Evolutionary conservation across 768 basidiomycete genomes (phyloP).

Genomic region (Vararia minispora): DNA sequence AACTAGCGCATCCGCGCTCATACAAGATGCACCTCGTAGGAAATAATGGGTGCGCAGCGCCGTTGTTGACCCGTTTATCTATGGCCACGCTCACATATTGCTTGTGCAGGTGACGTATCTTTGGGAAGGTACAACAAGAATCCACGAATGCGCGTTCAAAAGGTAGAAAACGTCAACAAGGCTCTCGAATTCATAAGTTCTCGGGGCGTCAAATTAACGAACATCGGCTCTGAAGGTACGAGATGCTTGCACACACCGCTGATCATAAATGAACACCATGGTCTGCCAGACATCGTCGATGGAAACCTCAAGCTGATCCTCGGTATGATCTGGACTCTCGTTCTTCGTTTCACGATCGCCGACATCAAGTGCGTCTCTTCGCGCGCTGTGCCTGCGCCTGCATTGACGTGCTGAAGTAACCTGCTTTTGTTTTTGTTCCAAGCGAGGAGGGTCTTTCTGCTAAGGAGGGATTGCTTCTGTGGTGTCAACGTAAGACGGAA

Average conservation of each 20-base stretch:
- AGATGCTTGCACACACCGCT: not conserved
- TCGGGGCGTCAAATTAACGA: constrained; percentile 89
- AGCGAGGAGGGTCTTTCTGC: constrained; percentile 99
- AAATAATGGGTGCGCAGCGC: constrained; percentile 77
- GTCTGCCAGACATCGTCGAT: constrained; percentile 83
- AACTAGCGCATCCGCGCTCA: too few relatives aligned
- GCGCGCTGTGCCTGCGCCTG: not conserved
- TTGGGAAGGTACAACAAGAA: constrained; percentile 89
- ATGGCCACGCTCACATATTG: constrained; percentile 6
- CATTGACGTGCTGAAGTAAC: not conserved
- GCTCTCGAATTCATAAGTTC: constrained; percentile 93
- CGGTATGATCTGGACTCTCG: constrained; percentile 99
- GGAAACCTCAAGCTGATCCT: constrained; percentile 97
- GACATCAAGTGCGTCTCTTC: constrained; percentile 73
- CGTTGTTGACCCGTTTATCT: too few relatives aligned
- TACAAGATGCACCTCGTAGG: constrained; percentile 34
- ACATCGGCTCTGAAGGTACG: constrained; percentile 92
- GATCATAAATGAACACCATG: constrained; percentile 4
- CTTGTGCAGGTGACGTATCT: constrained; percentile 62
- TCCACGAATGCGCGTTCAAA: constrained; percentile 89
- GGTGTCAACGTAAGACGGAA: constrained; percentile 96
- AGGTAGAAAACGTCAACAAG: constrained; percentile 96
- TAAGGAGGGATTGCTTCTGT: constrained; percentile 91
- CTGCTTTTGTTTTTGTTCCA: constrained; percentile 1
- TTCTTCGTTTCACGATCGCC: constrained; percentile 94